Percentiles rank a stretch among this genome's conserved stretches.
These are phyloP conservation scores for Bipolaris gigantea DNA, from an alignment of 2,329 filamentous ascomycete species.

Conservation along the genomic window DNA sequence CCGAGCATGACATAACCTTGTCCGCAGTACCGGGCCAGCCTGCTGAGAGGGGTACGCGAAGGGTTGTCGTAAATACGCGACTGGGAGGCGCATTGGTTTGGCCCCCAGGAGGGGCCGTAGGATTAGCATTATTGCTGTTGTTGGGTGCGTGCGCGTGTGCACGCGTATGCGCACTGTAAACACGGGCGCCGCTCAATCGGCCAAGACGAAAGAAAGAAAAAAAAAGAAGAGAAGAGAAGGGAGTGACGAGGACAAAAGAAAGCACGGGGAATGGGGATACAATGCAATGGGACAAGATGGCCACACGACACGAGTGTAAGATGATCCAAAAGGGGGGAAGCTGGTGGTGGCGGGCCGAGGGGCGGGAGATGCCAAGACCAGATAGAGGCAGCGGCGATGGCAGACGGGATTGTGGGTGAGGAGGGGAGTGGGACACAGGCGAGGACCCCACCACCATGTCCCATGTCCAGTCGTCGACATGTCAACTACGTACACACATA, in stretches of 20 bases:
- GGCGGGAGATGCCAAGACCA: not conserved
- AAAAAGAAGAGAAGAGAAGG: slow-evolving; percentile 14
- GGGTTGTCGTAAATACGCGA: slow-evolving; percentile 23
- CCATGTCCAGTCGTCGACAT: not conserved
- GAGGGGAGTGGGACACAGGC: not conserved
- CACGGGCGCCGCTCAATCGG: slow-evolving; percentile 13
- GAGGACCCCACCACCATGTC: not conserved
- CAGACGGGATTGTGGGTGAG: not conserved
- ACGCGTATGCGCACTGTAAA: slow-evolving; percentile 24
- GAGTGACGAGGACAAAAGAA: not conserved
- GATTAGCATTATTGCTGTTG: slow-evolving; percentile 37
- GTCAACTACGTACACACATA: not conserved
- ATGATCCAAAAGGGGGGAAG: not conserved
- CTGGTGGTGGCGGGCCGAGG: not conserved
- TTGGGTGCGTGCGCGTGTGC: slow-evolving; percentile 27
- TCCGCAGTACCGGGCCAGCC: slow-evolving; percentile 27
- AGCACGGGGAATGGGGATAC: no score
- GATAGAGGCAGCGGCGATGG: not conserved
- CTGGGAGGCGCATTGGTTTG: slow-evolving; percentile 21
- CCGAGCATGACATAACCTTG: slow-evolving; percentile 10
- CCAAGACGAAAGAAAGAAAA: slow-evolving; percentile 14
- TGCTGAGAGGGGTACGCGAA: slow-evolving; percentile 24
- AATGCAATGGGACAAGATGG: no score
- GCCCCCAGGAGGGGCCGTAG: slow-evolving; percentile 25
- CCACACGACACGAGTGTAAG: not conserved